phyloP scores from a whole-genome alignment of 2,329 filamentous ascomycete genomes.

The Neonectria ditissima region DNA sequence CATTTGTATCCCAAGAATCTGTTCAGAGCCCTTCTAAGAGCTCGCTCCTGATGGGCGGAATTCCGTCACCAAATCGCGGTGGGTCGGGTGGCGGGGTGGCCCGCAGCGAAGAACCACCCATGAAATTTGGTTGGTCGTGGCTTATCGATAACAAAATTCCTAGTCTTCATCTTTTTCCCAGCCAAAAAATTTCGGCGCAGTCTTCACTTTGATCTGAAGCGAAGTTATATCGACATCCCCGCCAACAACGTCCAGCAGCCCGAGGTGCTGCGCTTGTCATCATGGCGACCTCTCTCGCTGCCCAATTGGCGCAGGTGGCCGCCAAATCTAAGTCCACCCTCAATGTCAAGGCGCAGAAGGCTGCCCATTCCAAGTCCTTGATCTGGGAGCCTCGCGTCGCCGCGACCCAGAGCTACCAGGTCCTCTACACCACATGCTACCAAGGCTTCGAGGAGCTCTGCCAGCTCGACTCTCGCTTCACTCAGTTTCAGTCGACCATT shows the following conservation, averaged over 20 bases:
- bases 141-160: constrained; percentile 50
- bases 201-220: constrained; percentile 40
- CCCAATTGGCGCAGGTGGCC: constrained; percentile 93
- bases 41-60: background rate
- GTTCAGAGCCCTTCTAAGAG: background rate
- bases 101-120: constrained; percentile 12
- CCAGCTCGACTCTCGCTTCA: constrained; percentile 83
- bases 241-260: constrained; percentile 41
- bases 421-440: constrained; percentile 85
- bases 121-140: constrained; percentile 2
- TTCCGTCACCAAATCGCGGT: constrained; percentile 9
- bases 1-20: background rate
- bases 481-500: constrained; percentile 78
- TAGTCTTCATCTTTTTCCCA: constrained; percentile 36
- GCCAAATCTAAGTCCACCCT: constrained; percentile 90
- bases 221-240: constrained; percentile 37
- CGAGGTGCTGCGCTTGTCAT: constrained; percentile 41
- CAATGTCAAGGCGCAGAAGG: constrained; percentile 92
- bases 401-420: constrained; percentile 89
- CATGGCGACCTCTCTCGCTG: constrained; percentile 89
- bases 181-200: constrained; percentile 48
- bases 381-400: constrained; percentile 91
- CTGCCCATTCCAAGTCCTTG: constrained; percentile 91
- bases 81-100: constrained; percentile 30
- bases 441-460: constrained; percentile 95